These are phyloP conservation scores for Fraxinus anomala DNA, from an alignment of 257 asterid genomes.

Conservation along the genomic window DNA sequence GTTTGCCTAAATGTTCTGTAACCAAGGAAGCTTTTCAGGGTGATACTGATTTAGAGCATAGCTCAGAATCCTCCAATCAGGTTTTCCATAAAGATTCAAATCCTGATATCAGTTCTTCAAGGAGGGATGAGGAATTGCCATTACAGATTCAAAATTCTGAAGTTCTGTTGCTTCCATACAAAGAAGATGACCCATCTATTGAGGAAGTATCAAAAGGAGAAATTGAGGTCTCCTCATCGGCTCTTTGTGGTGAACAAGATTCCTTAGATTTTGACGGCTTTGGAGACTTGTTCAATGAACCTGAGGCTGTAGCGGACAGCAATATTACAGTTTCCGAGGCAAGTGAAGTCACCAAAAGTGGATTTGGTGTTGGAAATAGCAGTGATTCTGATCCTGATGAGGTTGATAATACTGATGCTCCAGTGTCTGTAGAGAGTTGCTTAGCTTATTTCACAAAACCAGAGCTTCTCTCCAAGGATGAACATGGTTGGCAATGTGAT, in stretches of 20 bases:
- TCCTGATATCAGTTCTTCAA: conserved; percentile 33
- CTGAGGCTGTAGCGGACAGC: conserved; percentile 48
- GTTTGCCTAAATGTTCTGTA: conserved; percentile 27
- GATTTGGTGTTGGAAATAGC: conserved; percentile 43
- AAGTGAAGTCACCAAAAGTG: conserved; percentile 38
- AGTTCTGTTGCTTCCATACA: conserved; percentile 51
- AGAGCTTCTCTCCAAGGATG: conserved; percentile 78
- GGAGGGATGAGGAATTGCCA: conserved; percentile 45
- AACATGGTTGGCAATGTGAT: conserved; percentile 94
- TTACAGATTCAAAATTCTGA: conserved; percentile 47
- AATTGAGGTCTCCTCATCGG: conserved; percentile 35
- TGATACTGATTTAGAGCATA: conserved; percentile 34
- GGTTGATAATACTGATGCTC: conserved; percentile 77
- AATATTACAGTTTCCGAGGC: conserved; percentile 38
- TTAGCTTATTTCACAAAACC: conserved; percentile 70
- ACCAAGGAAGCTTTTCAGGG: conserved; percentile 30
- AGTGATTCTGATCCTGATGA: conserved; percentile 91
- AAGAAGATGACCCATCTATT: conserved; percentile 50
- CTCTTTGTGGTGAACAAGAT: conserved; percentile 47
- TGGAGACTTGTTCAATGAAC: conserved; percentile 80
- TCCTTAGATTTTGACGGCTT: conserved; percentile 61
- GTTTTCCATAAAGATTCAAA: conserved; percentile 34
- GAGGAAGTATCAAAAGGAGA: conserved; percentile 33
- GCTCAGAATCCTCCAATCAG: conserved; percentile 41
- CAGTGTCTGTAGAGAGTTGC: conserved; percentile 89